Evolutionary conservation across 257 asterid genomes (phyloP), one percentile per base, ranked within the genome.

Genomic region (Ballota nigra): DNA sequence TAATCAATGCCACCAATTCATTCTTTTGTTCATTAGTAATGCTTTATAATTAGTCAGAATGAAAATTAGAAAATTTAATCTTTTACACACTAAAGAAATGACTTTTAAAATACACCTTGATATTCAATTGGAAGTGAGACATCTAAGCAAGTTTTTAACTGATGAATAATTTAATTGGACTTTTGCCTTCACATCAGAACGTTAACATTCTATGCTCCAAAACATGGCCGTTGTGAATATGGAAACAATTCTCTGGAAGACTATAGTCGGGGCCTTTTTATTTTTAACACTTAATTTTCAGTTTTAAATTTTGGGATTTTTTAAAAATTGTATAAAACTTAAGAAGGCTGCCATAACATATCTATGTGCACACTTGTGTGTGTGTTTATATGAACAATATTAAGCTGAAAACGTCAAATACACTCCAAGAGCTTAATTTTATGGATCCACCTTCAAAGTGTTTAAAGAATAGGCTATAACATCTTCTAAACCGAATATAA

Each of bases 391-490:
- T 28, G 34, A 24, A 57, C 66, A 5, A 33, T 23, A 57, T 31
- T 38, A 24, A 57, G 47, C 47, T n/a, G 60, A 28, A 58, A 68
- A 26, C 18, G 53, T 40, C 68, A 38, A 8, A 40, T 5, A 26
- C 26, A 28, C 11, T 47, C n/a, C 24, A 53, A 60, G 49, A 31
- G 47, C 45, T 58, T 58, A 15, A 55, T 75, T 68, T 67, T 40
- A 12, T 66, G 51, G 15, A 43, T 22, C 22, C 23, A 51, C 73
- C 20, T 45, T 41, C 10, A 28, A 7, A 68, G 33, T 68, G 10
- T 49, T 16, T 7, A 23, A 13, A 16, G 57, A 66, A 49, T 33
- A 23, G 16, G 9, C 26, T n/a, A 19, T 57, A 19, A 26, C 19
- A 20, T 15, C 55, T 29, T 43, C 10, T 28, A 11, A 65, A 56